Evolutionary conservation across 1,139 yeast genomes (phyloP).

Genomic region (Kodamaea alishanica): DNA sequence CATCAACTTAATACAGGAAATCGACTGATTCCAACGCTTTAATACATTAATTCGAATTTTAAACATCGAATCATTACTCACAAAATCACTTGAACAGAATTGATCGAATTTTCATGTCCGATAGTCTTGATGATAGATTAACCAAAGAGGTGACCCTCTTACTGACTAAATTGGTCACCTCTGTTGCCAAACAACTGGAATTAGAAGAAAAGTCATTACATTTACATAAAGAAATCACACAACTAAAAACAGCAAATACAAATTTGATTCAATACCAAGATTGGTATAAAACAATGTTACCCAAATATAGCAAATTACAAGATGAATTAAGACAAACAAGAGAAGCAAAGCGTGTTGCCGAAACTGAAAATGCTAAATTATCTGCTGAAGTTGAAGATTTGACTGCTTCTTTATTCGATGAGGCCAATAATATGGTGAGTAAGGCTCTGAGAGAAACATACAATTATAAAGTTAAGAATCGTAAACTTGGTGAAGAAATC

Average conservation of each 20-base stretch:
- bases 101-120: neutral
- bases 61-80: no score
- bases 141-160: constrained; percentile 54
- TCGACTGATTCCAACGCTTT: no score
- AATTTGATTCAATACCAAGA: constrained; percentile 26
- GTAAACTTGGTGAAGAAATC: constrained; percentile 60
- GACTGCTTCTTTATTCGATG: constrained; percentile 69
- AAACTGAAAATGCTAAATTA: constrained; percentile 54
- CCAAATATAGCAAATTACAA: constrained; percentile 29
- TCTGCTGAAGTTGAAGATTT: constrained; percentile 75
- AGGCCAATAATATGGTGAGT: constrained; percentile 77
- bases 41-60: no score
- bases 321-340: constrained; percentile 31
- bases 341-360: constrained; percentile 44
- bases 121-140: constrained; percentile 31
- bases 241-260: constrained; percentile 20
- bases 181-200: constrained; percentile 56
- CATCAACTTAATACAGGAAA: no score
- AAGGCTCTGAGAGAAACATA: constrained; percentile 62
- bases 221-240: constrained; percentile 31
- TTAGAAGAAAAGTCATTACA: constrained; percentile 42
- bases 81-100: no score
- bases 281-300: constrained; percentile 27
- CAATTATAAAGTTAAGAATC: constrained; percentile 50
- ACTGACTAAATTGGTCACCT: constrained; percentile 59